Conservation (phyloP, 192 early-diverging fungal species). For the Coemansia sp. region DNA sequence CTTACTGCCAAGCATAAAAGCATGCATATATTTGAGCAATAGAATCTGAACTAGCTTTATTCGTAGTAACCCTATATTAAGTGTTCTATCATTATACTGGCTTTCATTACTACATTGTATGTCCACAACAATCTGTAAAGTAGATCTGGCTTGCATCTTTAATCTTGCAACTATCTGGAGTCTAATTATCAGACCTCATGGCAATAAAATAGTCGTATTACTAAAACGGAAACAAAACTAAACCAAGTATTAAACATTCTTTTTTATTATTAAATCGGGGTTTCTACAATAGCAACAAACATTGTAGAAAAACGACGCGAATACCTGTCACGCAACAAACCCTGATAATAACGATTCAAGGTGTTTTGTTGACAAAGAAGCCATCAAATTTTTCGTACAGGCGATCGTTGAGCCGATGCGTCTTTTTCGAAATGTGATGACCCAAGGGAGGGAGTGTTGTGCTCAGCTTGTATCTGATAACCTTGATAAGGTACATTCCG, state of each 20-base stretch:
- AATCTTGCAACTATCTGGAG: not conserved
- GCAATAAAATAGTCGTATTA: no score
- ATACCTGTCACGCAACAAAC: not conserved
- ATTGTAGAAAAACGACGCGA: not conserved
- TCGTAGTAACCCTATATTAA: not conserved
- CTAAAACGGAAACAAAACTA: not conserved
- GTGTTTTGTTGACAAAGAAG: constrained; percentile 30
- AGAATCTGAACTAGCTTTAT: not conserved
- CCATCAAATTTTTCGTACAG: constrained; percentile 28
- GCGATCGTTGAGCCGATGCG: constrained; percentile 21
- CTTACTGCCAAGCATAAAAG: no score
- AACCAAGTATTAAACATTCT: not conserved
- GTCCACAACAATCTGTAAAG: not conserved
- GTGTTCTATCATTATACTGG: not conserved
- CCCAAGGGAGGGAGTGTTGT: constrained; percentile 17
- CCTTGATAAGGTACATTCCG: constrained; percentile 13
- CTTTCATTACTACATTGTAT: not conserved
- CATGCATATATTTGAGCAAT: not conserved
- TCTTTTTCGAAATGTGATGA: constrained; percentile 16
- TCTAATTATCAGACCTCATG: no score
- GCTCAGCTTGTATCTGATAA: constrained; percentile 23
- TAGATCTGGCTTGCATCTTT: not conserved
- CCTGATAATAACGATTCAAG: not conserved
- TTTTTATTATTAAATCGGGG: not conserved
- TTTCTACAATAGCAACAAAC: not conserved